These are phyloP conservation scores for Penicillium arizonense DNA, from an alignment of 495 filamentous ascomycete species.

Conservation along the genomic window DNA sequence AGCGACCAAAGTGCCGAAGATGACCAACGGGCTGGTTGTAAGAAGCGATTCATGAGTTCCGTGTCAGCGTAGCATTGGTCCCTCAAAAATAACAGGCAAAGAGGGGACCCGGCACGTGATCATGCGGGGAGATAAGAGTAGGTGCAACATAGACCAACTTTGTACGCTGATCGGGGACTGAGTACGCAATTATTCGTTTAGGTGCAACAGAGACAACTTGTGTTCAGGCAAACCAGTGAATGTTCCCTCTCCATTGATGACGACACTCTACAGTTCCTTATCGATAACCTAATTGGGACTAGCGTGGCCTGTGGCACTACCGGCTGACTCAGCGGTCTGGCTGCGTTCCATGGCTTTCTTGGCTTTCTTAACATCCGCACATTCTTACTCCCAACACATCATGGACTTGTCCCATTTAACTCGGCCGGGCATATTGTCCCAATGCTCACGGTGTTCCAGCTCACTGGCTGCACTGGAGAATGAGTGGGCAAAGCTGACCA, in stretches of 20 bases:
- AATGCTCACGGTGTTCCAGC: constrained; percentile 46
- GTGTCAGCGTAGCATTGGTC: neutral
- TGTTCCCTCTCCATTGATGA: constrained; percentile 2
- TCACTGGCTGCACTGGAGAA: constrained; percentile 48
- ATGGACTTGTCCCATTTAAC: constrained; percentile 42
- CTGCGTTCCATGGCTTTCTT: neutral
- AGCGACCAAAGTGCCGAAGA: constrained; percentile 1
- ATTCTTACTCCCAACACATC: constrained; percentile 7
- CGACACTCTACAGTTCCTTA: constrained; percentile 11
- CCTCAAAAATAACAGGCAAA: constrained; percentile 8
- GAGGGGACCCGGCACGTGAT: constrained; percentile 16
- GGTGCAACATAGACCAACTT: neutral
- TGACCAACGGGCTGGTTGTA: constrained; percentile 18
- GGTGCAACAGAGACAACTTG: no score
- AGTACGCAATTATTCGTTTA: no score
- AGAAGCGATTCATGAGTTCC: constrained; percentile 17
- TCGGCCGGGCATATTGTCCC: constrained; percentile 40
- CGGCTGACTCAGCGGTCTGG: constrained; percentile 20
- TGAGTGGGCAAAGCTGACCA: constrained; percentile 46
- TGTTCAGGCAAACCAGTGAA: no score
- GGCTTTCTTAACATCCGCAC: neutral
- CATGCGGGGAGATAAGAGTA: neutral
- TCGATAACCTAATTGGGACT: constrained; percentile 13
- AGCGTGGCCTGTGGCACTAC: constrained; percentile 12
- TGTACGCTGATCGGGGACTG: no score